These are phyloP conservation scores for Dendrostoma leiphaemia DNA, from an alignment of 2,329 filamentous ascomycete genomes.

Conservation along the genomic window DNA sequence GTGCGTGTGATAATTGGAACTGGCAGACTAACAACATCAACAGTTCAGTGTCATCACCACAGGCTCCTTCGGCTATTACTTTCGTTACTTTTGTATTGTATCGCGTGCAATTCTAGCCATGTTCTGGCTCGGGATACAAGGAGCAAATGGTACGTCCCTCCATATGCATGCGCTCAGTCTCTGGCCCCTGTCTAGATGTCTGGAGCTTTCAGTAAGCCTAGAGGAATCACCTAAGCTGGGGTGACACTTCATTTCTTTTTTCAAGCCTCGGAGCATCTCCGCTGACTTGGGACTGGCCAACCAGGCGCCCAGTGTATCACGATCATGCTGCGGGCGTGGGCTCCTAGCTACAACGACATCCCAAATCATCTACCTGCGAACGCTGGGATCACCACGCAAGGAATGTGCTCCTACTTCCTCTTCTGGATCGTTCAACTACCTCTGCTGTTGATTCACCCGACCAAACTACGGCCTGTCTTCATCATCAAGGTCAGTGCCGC, in stretches of 20 bases:
- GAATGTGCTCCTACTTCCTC: conserved; percentile 47
- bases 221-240: too few species aligned
- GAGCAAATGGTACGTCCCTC: conserved; percentile 46
- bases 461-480: conserved; percentile 31
- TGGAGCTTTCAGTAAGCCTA: too few species aligned
- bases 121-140: conserved; percentile 65
- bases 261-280: background rate
- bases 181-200: too few species aligned
- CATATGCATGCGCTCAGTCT: background rate
- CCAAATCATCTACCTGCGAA: conserved; percentile 49
- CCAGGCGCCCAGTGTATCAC: conserved; percentile 45
- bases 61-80: conserved; percentile 44
- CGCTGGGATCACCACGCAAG: conserved; percentile 54
- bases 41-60: conserved; percentile 42
- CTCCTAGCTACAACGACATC: conserved; percentile 53
- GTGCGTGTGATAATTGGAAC: too few species aligned
- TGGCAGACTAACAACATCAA: background rate
- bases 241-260: too few species aligned
- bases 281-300: background rate
- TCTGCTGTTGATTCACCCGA: conserved; percentile 47
- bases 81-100: conserved; percentile 34
- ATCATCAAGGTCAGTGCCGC: conserved; percentile 36
- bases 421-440: conserved; percentile 55
- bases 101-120: conserved; percentile 43
- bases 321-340: conserved; percentile 44